These are phyloP conservation scores for Kwoniella europaea DNA, from an alignment of 768 basidiomycete genomes.

Conservation along the genomic window DNA sequence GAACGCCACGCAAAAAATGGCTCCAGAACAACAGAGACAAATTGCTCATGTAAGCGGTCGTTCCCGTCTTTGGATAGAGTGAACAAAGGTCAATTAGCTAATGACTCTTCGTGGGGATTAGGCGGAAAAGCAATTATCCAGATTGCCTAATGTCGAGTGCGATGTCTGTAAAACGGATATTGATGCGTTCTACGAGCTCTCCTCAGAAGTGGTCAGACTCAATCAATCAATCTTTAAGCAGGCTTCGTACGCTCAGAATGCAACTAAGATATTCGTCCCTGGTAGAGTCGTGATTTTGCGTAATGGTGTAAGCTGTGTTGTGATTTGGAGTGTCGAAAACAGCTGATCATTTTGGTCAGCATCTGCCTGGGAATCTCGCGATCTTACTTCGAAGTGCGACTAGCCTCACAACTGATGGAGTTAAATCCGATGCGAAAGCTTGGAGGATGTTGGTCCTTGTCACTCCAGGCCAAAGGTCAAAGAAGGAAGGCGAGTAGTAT, in stretches of 20 bases:
- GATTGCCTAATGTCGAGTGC: slow-evolving; percentile 71
- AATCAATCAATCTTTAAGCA: slow-evolving; percentile 70
- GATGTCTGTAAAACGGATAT: slow-evolving; percentile 74
- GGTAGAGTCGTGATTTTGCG: slow-evolving; percentile 84
- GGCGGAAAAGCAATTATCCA: slow-evolving; percentile 73
- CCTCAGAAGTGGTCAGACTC: slow-evolving; percentile 66
- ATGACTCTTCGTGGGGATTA: slow-evolving; percentile 48
- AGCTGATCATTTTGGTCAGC: slow-evolving; percentile 62
- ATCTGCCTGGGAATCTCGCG: slow-evolving; percentile 72
- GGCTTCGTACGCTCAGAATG: slow-evolving; percentile 68
- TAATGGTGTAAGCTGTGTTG: slow-evolving; percentile 68
- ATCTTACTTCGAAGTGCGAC: slow-evolving; percentile 67
- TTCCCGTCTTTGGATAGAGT: too few relatives aligned
- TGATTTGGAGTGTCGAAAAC: background rate
- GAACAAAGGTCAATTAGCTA: too few relatives aligned
- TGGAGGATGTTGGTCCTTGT: slow-evolving; percentile 78
- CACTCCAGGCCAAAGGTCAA: slow-evolving; percentile 66
- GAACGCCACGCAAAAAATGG: slow-evolving; percentile 86
- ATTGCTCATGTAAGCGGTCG: slow-evolving; percentile 71
- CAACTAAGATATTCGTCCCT: slow-evolving; percentile 68
- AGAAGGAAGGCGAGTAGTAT: slow-evolving; percentile 62
- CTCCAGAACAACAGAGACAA: slow-evolving; percentile 91
- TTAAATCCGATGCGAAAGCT: slow-evolving; percentile 52
- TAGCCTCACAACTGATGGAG: slow-evolving; percentile 36
- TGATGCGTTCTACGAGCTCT: slow-evolving; percentile 74